These are phyloP conservation scores for Zarea fungicola DNA, from an alignment of 2,329 filamentous ascomycete genomes.

Conservation along the genomic window DNA sequence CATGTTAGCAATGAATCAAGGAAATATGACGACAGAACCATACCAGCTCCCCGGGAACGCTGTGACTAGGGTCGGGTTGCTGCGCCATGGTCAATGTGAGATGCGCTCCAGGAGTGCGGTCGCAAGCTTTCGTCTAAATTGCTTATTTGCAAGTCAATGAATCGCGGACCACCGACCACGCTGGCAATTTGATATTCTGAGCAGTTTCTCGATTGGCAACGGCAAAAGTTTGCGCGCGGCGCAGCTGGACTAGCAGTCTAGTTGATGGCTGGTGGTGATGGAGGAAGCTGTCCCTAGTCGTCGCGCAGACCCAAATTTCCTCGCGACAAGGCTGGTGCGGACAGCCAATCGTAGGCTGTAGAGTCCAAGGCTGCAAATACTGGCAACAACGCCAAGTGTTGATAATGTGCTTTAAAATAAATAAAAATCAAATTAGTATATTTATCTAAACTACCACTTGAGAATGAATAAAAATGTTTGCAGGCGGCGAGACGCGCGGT, in stretches of 20 bases:
- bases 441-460: too few relatives aligned
- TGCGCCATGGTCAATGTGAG: constrained; percentile 29
- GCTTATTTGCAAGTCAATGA: background rate
- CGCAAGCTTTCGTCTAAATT: background rate
- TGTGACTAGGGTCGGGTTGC: constrained; percentile 34
- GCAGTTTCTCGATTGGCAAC: background rate
- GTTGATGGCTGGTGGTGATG: constrained; percentile 16
- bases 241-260: background rate
- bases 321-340: constrained; percentile 31
- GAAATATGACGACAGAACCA: too few relatives aligned
- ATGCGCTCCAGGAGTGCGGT: constrained; percentile 5
- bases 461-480: too few relatives aligned
- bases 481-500: too few relatives aligned
- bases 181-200: background rate
- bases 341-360: constrained; percentile 2
- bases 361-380: constrained; percentile 21
- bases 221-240: constrained; percentile 4
- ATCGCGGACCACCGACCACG: background rate
- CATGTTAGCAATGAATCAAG: background rate
- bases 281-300: constrained; percentile 14
- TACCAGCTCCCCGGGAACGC: constrained; percentile 39
- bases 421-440: too few relatives aligned
- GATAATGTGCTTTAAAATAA: too few relatives aligned
- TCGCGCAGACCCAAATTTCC: constrained; percentile 28
- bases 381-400: too few relatives aligned